Base-by-base conservation (phyloP, 768 basidiomycete species). In the button mushroom (Agaricus bisporus) region DNA sequence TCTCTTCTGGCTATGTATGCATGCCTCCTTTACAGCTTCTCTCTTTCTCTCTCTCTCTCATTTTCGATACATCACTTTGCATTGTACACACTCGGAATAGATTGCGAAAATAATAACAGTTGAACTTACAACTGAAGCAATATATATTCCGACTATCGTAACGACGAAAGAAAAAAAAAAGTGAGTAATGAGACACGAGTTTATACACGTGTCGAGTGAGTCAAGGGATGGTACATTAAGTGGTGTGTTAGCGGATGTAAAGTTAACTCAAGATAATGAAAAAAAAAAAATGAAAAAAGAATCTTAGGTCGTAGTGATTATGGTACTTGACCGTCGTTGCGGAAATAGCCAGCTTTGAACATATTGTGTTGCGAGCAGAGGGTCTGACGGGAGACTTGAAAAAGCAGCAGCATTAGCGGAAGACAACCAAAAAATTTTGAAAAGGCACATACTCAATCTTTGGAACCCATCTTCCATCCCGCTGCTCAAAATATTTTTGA, bases 321-420 rank as follows among this genome's bases (percentile, higher is more conserved):
- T 36, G 56, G 36, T 47, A 54, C n/a, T 36, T 9, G 41, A 50
- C n/a, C 39, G 36, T 25, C 58, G 36, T 29, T 63, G 35, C 22
- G 71, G 68, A 58, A 89, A 95, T 69, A 97, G 89, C 88, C 90
- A 95, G 51, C 83, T 71, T 64, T 84, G 75, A 35, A 93, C 85
- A 1, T 69, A 74, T n/a, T 67, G 69, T 49, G 79, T 80, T 49
- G 91, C 88, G 60, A 81, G 77, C 48, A 77, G 68, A 12, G 87
- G 80, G 58, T 91, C 80, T 52, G 79, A 75, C 12, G 91, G 88
- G 37, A 92, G 69, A 32, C 93, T 94, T 55, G 15, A 38, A 17
- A 39, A 17, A 18, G 37, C 60, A 57, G 47, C 47, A 37, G 22
- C 26, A 39, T 48, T 51, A 54, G 41, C 42, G 42, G 47, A 58